Base-by-base conservation (phyloP, 2,329 filamentous ascomycete species). In the Chaetomium sp. region DNA sequence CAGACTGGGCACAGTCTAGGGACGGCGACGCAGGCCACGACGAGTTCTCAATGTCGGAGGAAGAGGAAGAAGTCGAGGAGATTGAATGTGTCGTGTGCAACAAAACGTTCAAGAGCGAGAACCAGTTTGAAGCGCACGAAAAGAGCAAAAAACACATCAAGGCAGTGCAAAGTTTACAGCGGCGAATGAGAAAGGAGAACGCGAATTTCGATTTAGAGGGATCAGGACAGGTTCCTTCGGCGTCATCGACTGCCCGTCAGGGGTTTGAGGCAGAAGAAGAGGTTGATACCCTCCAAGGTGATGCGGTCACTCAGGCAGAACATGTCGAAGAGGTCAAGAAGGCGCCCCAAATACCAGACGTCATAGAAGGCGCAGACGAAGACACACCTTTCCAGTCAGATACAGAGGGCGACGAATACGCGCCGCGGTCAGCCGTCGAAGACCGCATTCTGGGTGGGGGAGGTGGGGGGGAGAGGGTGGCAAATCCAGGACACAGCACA, bases 101-200 rank as follows among this genome's bases (percentile, higher is more conserved):
- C 69, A 92, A 90, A 69, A 83, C 79, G 0, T 99, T 98, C 78
- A 86, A 97, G 78, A 98, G 93, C 72, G 91, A 96, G 74, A 93
- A 92, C 69, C 94, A 98, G 74, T 93, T 90, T 66, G 88, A 96
- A 72, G 89, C 90, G 3, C 95, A 99, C 72, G 93, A 97, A 78
- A 92, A 90, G 79, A 98, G 94, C 81, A 99, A 97, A 76, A 99
- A 98, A 78, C 95, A 99, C 73, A 78, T 89, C 67, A 98, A 97
- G 75, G 90, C 92, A 2, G 84, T 97, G 7, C 89, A 93, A 70
- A 86, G 93, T 66, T 78, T 99, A 47, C 87, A 87, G 72, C 84
- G 86, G 72, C 89, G 95, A 75, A 96, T 99, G 93, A 86, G 84
- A 70, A 87, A 89, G 70, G 91, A 99, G 72, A 90, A 93, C 71